phyloP scores from a whole-genome alignment of 2,329 filamentous ascomycete genomes.

The Phaeosphaeriaceae sp. region DNA sequence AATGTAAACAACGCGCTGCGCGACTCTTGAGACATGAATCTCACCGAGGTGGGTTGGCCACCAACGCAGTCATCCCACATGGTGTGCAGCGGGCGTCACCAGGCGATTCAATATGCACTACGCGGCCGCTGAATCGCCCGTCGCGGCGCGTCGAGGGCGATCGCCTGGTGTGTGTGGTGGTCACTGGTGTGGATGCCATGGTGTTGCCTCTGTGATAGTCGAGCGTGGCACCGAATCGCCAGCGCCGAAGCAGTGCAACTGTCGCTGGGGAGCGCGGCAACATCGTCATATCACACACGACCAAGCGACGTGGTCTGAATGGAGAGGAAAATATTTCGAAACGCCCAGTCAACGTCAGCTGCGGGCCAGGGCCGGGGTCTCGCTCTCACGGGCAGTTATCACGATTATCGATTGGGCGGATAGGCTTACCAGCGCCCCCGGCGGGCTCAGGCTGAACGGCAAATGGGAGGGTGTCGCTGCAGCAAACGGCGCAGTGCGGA shows the following conservation, averaged over 20 bases:
- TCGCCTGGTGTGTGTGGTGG: constrained; percentile 3
- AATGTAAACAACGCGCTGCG: constrained; percentile 18
- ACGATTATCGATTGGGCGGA: constrained; percentile 48
- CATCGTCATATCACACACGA: constrained; percentile 29
- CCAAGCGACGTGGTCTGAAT: constrained; percentile 28
- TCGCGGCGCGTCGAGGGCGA: constrained; percentile 31
- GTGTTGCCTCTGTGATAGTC: constrained; percentile 25
- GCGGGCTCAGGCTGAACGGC: constrained; percentile 31
- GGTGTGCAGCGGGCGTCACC: constrained; percentile 7
- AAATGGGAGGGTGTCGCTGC: constrained; percentile 25
- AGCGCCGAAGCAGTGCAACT: constrained; percentile 8
- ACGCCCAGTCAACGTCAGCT: constrained; percentile 39
- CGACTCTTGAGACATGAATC: constrained; percentile 7
- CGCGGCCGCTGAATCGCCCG: constrained; percentile 13
- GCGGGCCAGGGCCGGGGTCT: constrained; percentile 36
- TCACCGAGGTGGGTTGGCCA: constrained; percentile 14
- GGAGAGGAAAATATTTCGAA: constrained; percentile 42
- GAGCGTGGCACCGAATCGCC: constrained; percentile 37
- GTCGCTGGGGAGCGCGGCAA: constrained; percentile 13
- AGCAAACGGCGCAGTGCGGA: constrained; percentile 16
- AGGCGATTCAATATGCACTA: constrained; percentile 8
- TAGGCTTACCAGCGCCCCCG: constrained; percentile 37
- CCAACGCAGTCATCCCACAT: constrained; percentile 24
- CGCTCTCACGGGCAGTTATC: constrained; percentile 42
- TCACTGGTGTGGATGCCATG: constrained; percentile 13